Conservation (phyloP, 2,329 filamentous ascomycete genomes). For the Calycina herbarum region DNA sequence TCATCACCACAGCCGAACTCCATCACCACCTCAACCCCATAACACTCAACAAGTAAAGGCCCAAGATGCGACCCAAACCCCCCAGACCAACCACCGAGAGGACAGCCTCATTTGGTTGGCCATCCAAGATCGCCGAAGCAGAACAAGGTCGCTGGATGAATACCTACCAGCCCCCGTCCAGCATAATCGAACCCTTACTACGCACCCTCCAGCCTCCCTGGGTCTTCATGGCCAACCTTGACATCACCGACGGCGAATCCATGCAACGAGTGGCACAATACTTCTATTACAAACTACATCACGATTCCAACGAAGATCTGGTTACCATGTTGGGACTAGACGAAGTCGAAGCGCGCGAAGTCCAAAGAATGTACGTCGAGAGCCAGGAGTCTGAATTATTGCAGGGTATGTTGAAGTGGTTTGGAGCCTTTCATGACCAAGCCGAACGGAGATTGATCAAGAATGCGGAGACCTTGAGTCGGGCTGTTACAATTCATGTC, state of each 20-base stretch:
- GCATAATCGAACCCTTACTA: no score
- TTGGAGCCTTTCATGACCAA: background rate
- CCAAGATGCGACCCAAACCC: background rate
- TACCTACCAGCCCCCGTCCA: background rate
- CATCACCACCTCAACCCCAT: background rate
- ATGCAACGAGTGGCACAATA: conserved; percentile 4
- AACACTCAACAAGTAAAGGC: background rate
- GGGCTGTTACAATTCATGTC: background rate
- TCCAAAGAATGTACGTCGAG: background rate
- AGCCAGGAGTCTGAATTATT: background rate
- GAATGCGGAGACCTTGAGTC: background rate
- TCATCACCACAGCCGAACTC: background rate
- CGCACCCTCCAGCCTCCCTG: conserved; percentile 1
- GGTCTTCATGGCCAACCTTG: conserved; percentile 11
- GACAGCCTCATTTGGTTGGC: background rate
- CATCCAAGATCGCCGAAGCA: background rate
- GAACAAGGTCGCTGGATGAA: conserved; percentile 3
- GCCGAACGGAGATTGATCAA: background rate
- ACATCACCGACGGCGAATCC: background rate
- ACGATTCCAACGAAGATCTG: no score
- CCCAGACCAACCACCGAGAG: background rate
- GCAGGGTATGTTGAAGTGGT: conserved; percentile 5
- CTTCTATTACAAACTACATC: background rate
- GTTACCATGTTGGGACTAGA: background rate
- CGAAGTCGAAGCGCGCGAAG: background rate